Evolutionary conservation across 768 basidiomycete genomes (phyloP).

Genomic region (Tephrocybe sp.): DNA sequence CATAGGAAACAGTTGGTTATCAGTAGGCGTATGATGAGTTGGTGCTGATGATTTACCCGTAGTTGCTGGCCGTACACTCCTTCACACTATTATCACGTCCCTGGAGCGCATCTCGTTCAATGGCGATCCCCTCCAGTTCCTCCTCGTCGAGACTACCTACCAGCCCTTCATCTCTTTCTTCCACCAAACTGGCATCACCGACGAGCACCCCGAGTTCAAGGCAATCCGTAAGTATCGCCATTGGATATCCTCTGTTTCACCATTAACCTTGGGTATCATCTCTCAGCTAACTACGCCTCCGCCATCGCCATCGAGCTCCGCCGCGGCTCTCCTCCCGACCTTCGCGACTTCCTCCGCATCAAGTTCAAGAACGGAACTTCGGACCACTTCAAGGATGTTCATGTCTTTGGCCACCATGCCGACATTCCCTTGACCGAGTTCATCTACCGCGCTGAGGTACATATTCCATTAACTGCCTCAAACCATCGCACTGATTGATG

Average conservation of each 20-base stretch:
- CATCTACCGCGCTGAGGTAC: conserved; percentile 78
- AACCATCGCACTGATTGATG: neutral
- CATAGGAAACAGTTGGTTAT: conserved; percentile 74
- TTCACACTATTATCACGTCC: conserved; percentile 69
- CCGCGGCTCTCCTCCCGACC: conserved; percentile 71
- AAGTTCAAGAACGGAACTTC: conserved; percentile 83
- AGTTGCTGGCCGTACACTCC: conserved; percentile 84
- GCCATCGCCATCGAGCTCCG: conserved; percentile 80
- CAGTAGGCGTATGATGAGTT: neutral
- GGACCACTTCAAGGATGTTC: conserved; percentile 61
- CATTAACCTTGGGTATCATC: conserved; percentile 1
- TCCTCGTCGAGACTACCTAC: conserved; percentile 80
- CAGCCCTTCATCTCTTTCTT: conserved; percentile 91
- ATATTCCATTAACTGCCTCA: conserved; percentile 15
- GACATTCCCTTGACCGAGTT: conserved; percentile 86
- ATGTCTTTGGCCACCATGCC: conserved; percentile 71
- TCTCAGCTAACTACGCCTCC: conserved; percentile 67
- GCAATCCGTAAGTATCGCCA: conserved; percentile 58
- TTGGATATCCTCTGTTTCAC: neutral
- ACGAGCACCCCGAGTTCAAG: conserved; percentile 56
- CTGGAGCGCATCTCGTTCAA: conserved; percentile 80
- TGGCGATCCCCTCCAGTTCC: conserved; percentile 76
- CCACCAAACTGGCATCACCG: conserved; percentile 66
- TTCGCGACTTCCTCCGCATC: conserved; percentile 81
- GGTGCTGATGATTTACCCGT: neutral